Base-by-base conservation (phyloP, 257 asterid species). In the Osmanthus fragrans region DNA sequence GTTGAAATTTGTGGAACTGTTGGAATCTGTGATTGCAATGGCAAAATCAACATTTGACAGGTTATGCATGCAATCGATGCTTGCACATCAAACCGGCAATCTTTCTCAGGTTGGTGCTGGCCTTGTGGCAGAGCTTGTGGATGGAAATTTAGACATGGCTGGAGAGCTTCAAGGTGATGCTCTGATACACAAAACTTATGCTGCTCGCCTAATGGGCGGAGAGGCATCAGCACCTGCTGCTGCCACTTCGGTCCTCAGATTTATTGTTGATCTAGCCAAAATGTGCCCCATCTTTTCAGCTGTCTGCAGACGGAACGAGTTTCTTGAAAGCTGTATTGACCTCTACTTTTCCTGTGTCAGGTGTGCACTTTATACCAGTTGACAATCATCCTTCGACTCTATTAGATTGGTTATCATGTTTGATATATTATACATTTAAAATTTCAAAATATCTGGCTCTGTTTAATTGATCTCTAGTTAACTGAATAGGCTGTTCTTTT, bases 101-200 rank as follows among this genome's bases (percentile, higher is more conserved):
- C 88, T 96, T 85, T 96, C 97, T 83, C 98, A 93, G 86, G 87
- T 92, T 81, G 95, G 98, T 81, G 99, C 90, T 60, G 87, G 99
- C 86, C 90, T 92, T 86, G 97, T 90, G 80, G 97, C 97, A 49
- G 98, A 96, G 87, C 96, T 96, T 82, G 96, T 90, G 64, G 99
- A 88, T 74, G 97, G 88, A 80, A 80, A 89, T 83, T 82, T 89
- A 49, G 98, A 93, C 87, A 84, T 90, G 86, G 89, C 95, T 73
- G 99, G 98, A 75, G 98, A 96, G 83, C 97, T 96, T 84, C 98
- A 92, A 84, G 98, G 99, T 71, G 99, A 96, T 89, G 99, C 99
- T 74, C 87, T 96, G 82, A 94, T 96, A 97, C 99, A 96, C 88
- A 96, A 96, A 85, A 93, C 98, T 70, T 96, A 96, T 86, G 99